Base-by-base conservation (phyloP, 352 stramenopile genomes). In the Phytophthora pinifolia region DNA sequence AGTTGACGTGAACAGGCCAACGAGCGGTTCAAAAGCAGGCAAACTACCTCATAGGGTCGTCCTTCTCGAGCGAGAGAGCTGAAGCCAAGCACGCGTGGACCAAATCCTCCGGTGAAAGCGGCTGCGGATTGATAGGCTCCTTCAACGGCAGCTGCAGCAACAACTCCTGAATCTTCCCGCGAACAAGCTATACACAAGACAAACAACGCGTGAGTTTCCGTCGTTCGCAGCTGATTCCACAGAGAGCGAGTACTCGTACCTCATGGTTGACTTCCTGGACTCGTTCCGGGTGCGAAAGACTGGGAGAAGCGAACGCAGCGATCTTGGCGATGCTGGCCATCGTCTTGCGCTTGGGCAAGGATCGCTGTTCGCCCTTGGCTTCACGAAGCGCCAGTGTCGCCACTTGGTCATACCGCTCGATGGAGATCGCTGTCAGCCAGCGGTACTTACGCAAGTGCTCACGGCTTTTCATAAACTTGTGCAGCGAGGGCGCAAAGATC, bases 301-400 rank as follows among this genome's bases (percentile, higher is more conserved):
- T 68, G 2, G 78, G 69, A 3, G 59, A 67, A n/a, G 80, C 85
- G 18, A 89, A 64, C 2, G 79, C 72, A 32, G 83, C 83, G n/a
- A 94, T 83, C 41, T 93, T 91, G 0, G 81, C 77, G 51, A 93
- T 83, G 32, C 85, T 93, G 10, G 71, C 62, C 61, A 94, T 76
- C 4, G 79, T 94, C 49, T 93, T 92, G 29, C 84, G 75, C 51
- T 75, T 77, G 8, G 70, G 27, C 6, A 93, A 68, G 14, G 70
- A 91, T 9, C 43, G 34, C n/a, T 70, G 57, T 44, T 93, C 83
- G 2, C 44, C 37, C 22, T 71, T 61, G 0, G 79, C 76, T 54
- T 94, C 75, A 27, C 62, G 65, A 0, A 93, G 64, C n/a, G 81
- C 59, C 36, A 86, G 53, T 6, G 65, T 64, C n/a, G 75, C 70